A percentile compares a stretch with the other conserved stretches of the same genome.
These are phyloP conservation scores for Mycocentrospora acerina DNA, from an alignment of 2,329 filamentous ascomycete species.

Conservation along the genomic window DNA sequence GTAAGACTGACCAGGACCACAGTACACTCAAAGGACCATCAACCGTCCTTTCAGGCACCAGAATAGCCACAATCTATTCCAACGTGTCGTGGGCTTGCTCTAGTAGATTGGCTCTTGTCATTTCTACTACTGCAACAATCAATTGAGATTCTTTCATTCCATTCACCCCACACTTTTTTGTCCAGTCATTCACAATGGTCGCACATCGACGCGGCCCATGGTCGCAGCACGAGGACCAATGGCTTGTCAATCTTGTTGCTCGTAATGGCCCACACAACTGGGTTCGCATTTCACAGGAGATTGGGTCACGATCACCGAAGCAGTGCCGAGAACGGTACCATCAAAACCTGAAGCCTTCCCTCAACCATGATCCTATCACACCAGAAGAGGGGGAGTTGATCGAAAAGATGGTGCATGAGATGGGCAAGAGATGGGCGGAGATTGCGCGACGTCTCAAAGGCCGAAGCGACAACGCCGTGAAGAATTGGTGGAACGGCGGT, in stretches of 20 bases:
- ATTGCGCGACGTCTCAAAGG: conserved; percentile 80
- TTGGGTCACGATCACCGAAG: conserved; percentile 81
- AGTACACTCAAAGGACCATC: conserved; percentile 1
- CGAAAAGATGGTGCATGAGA: conserved; percentile 71
- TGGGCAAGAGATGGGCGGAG: conserved; percentile 90
- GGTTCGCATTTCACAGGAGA: conserved; percentile 78
- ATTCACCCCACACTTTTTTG: too few species aligned
- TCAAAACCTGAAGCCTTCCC: conserved; percentile 86
- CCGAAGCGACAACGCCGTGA: conserved; percentile 91
- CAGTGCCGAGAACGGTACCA: conserved; percentile 94
- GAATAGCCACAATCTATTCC: conserved; percentile 1
- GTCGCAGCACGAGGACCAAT: conserved; percentile 74
- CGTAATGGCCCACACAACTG: conserved; percentile 80
- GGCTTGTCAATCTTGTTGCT: conserved; percentile 69
- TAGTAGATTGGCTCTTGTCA: too few species aligned
- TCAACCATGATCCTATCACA: conserved; percentile 74
- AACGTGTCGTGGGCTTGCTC: too few species aligned
- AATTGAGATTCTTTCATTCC: too few species aligned
- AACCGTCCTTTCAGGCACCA: background rate
- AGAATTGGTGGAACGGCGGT: conserved; percentile 97
- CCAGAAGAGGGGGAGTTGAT: conserved; percentile 75
- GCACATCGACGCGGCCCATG: conserved; percentile 76
- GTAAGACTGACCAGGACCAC: conserved; percentile 8
- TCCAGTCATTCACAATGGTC: conserved; percentile 41
- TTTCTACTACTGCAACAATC: too few species aligned